Percentiles rank a stretch among this genome's conserved stretches.
Evolutionary conservation across 2,329 filamentous ascomycete species (phyloP).

Genomic region (Chrysoporthe puriensis): DNA sequence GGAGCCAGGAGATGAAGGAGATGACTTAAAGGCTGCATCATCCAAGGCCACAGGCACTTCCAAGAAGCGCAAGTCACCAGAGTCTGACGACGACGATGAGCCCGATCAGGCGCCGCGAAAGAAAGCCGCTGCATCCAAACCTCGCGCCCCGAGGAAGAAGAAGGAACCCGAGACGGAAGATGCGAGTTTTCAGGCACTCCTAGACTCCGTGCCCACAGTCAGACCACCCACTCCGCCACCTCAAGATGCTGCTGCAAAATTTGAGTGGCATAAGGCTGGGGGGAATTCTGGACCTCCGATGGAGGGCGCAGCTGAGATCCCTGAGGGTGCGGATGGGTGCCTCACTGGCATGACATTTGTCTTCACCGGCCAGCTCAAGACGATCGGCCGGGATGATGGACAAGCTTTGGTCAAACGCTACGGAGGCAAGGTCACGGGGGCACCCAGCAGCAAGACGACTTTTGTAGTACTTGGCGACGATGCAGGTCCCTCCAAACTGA

Average conservation of each 20-base stretch:
- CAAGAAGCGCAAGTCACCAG: conserved; percentile 27
- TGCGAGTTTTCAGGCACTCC: conserved; percentile 76
- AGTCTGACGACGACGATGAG: conserved; percentile 27
- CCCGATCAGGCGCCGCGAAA: conserved; percentile 42
- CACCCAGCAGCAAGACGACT: conserved; percentile 89
- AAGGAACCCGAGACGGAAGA: conserved; percentile 70
- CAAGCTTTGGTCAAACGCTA: conserved; percentile 88
- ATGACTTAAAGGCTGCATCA: conserved; percentile 35
- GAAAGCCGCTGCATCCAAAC: conserved; percentile 60
- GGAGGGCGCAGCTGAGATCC: conserved; percentile 70
- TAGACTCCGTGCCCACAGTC: conserved; percentile 84
- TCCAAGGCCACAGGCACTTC: conserved; percentile 39
- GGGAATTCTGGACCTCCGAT: conserved; percentile 65
- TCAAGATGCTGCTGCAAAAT: conserved; percentile 72
- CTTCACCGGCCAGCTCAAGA: conserved; percentile 86
- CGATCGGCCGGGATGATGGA: conserved; percentile 81
- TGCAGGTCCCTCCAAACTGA: conserved; percentile 89
- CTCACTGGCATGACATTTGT: conserved; percentile 89
- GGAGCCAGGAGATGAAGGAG: conserved; percentile 40
- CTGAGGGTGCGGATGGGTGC: conserved; percentile 85
- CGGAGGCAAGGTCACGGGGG: conserved; percentile 85
- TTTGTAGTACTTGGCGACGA: conserved; percentile 91
- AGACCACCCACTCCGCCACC: conserved; percentile 82
- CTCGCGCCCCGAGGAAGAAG: conserved; percentile 63
- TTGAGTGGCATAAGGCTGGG: conserved; percentile 74